A percentile compares a stretch with the other conserved stretches of the same genome.
phyloP scores from a whole-genome alignment of 345 rosid species.

The Diplotaxis tenuifolia region DNA sequence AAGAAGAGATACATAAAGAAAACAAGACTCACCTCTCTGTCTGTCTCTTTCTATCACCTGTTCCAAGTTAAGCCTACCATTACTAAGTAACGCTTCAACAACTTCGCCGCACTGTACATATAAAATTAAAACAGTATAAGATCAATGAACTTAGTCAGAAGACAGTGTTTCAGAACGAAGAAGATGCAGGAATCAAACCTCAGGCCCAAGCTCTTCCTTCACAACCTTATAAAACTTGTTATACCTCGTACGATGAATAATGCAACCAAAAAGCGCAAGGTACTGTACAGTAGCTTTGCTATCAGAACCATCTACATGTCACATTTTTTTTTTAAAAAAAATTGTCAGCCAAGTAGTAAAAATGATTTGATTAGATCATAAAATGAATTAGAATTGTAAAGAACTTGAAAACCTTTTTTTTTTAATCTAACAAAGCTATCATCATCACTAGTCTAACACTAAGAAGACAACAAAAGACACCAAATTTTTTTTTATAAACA shows the following conservation, averaged over 20 bases:
- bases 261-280: conserved; percentile 58
- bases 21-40: conserved; percentile 48
- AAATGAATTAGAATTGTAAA: too few relatives aligned
- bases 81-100: conserved; percentile 68
- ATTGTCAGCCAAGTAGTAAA: too few relatives aligned
- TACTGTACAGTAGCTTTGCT: conserved; percentile 51
- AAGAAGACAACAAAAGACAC: too few relatives aligned
- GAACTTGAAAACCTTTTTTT: too few relatives aligned
- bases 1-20: too few relatives aligned
- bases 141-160: not conserved
- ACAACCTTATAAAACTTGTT: conserved; percentile 56
- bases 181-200: conserved; percentile 40
- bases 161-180: not conserved
- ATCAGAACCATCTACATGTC: conserved; percentile 45
- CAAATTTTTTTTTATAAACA: too few relatives aligned
- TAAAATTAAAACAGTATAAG: too few relatives aligned
- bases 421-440: too few relatives aligned
- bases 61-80: conserved; percentile 77
- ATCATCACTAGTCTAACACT: too few relatives aligned
- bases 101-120: conserved; percentile 59
- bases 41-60: conserved; percentile 68
- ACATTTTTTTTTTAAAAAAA: not conserved
- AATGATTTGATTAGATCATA: too few relatives aligned
- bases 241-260: conserved; percentile 70
- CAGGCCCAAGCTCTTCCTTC: conserved; percentile 51